A percentile compares a stretch with the other conserved stretches of the same genome.
Evolutionary conservation across 2,329 filamentous ascomycete genomes (phyloP).

Genomic region (Epichloe typhina): DNA sequence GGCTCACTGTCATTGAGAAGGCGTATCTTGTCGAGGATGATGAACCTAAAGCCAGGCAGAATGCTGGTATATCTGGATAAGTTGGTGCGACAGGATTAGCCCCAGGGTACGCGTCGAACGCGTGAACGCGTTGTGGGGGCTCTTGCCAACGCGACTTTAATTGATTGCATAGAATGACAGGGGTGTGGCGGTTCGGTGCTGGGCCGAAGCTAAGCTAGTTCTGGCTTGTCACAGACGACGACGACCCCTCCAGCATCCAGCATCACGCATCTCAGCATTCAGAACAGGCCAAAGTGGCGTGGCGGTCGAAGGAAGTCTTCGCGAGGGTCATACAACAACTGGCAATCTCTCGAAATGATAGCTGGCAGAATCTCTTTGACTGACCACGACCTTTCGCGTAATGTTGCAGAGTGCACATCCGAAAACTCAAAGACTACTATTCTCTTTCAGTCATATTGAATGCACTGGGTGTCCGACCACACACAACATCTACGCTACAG

Average conservation of each 20-base stretch:
- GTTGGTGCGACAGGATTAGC: neutral
- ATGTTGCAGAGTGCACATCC: too few species aligned
- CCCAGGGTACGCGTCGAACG: neutral
- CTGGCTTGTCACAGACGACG: too few species aligned
- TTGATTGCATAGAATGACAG: conserved; percentile 21
- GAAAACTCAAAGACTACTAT: too few species aligned
- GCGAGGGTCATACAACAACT: too few species aligned
- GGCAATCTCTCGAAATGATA: neutral
- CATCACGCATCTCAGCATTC: too few species aligned
- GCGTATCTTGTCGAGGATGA: neutral
- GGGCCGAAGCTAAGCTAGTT: too few species aligned
- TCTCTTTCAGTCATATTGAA: too few species aligned
- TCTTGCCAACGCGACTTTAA: conserved; percentile 22
- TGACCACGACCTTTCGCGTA: neutral
- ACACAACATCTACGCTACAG: too few species aligned
- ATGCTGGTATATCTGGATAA: neutral
- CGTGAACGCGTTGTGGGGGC: conserved; percentile 19
- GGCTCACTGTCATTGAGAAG: neutral
- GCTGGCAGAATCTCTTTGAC: neutral
- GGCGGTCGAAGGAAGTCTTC: too few species aligned
- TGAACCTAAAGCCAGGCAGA: neutral
- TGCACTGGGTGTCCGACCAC: too few species aligned
- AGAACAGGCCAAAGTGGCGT: too few species aligned
- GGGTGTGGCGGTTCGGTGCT: neutral
- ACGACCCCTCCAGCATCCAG: too few species aligned